These are phyloP conservation scores for Aureobasidium sp. DNA, from an alignment of 2,329 filamentous ascomycete genomes.

Conservation along the genomic window DNA sequence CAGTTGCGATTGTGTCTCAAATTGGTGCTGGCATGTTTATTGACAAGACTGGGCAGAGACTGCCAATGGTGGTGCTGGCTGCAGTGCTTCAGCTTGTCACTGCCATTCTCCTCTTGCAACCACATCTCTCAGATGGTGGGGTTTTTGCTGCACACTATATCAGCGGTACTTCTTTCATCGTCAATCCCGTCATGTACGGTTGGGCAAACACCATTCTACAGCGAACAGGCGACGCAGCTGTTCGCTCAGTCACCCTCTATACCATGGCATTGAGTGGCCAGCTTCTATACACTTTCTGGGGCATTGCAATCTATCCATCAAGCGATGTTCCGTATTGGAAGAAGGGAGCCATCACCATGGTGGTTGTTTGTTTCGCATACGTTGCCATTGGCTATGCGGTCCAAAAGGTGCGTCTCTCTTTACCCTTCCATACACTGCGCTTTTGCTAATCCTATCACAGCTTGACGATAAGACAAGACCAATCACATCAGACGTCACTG, in stretches of 20 bases:
- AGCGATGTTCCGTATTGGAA: slow-evolving; percentile 41
- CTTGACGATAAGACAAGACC: not conserved
- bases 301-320: slow-evolving; percentile 27
- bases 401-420: not conserved
- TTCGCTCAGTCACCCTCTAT: slow-evolving; percentile 32
- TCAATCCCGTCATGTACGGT: slow-evolving; percentile 32
- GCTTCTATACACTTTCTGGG: slow-evolving; percentile 33
- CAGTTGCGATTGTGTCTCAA: slow-evolving; percentile 46
- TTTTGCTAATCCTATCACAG: not conserved
- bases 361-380: not conserved
- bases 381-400: not conserved
- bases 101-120: slow-evolving; percentile 19
- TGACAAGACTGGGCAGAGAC: slow-evolving; percentile 25
- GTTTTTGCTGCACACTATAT: slow-evolving; percentile 32
- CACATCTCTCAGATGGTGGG: slow-evolving; percentile 24
- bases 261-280: slow-evolving; percentile 34
- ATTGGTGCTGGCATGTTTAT: slow-evolving; percentile 30
- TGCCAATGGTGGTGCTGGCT: slow-evolving; percentile 28
- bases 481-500: not conserved
- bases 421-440: not conserved
- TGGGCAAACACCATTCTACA: slow-evolving; percentile 34
- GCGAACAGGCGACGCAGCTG: slow-evolving; percentile 33
- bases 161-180: slow-evolving; percentile 31
- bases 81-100: slow-evolving; percentile 27
- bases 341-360: slow-evolving; percentile 28